phyloP scores from a whole-genome alignment of 176 grass and related monocot species.

The Alopecurus myosuroides region DNA sequence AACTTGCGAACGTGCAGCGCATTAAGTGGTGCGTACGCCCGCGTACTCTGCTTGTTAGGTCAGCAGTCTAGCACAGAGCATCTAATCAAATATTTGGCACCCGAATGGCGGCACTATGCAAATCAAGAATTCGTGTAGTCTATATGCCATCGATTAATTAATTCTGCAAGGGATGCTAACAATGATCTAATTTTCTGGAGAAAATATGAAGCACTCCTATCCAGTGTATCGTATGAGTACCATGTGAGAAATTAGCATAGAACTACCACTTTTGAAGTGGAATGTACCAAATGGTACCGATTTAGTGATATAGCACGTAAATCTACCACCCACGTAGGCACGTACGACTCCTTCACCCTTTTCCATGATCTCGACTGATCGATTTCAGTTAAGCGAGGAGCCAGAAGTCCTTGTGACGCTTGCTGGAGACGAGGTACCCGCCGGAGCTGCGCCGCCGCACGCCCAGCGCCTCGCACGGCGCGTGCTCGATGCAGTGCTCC shows the following conservation, averaged over 20 bases:
- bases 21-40: not conserved
- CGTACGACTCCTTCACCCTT: too few relatives aligned
- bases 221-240: too few relatives aligned
- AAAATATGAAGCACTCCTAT: not conserved
- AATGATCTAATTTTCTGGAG: not conserved
- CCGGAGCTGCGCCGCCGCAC: conserved; percentile 57
- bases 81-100: not conserved
- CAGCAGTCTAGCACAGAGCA: not conserved
- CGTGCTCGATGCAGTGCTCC: conserved; percentile 78
- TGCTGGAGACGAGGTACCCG: conserved; percentile 60
- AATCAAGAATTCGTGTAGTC: too few relatives aligned
- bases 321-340: too few relatives aligned
- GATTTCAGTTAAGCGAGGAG: conserved; percentile 29
- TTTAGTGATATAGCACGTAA: too few relatives aligned
- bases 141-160: not conserved
- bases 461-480: conserved; percentile 59
- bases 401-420: conserved; percentile 57
- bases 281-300: too few relatives aligned
- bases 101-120: too few relatives aligned
- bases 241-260: too few relatives aligned
- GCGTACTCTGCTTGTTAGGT: not conserved
- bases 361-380: too few relatives aligned
- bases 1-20: conserved; percentile 14
- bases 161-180: too few relatives aligned
- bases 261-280: too few relatives aligned